Conservation (phyloP, 768 basidiomycete genomes). For the Harrya chromipes region DNA sequence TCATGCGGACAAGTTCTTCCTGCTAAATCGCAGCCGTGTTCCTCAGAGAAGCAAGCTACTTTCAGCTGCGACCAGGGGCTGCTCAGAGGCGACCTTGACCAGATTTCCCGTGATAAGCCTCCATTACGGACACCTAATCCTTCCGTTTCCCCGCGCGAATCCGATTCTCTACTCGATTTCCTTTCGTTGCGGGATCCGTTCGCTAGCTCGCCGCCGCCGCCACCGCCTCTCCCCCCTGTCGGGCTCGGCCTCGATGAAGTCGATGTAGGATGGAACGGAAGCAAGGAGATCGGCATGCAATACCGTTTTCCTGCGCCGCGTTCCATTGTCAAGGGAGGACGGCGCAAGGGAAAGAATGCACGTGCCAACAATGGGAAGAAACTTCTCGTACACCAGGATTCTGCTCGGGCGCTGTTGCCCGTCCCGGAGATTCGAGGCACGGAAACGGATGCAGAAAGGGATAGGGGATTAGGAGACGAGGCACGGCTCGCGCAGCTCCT, state of each 20-base stretch:
- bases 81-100: neutral
- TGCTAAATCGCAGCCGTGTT: neutral
- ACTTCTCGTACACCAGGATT: conserved; percentile 25
- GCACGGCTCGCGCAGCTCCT: conserved; percentile 29
- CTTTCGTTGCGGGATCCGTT: conserved; percentile 34
- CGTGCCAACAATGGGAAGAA: conserved; percentile 17
- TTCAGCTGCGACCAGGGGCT: neutral
- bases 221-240: conserved; percentile 28
- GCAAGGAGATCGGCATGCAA: conserved; percentile 24
- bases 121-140: conserved; percentile 13
- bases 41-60: conserved; percentile 8
- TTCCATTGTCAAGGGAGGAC: conserved; percentile 25
- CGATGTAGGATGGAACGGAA: conserved; percentile 25
- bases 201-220: conserved; percentile 32
- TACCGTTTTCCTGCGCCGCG: conserved; percentile 34
- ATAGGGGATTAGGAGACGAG: conserved; percentile 27
- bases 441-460: conserved; percentile 15
- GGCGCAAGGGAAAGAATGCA: conserved; percentile 15
- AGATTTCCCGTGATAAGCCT: conserved; percentile 1
- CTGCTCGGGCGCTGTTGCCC: conserved; percentile 25
- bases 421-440: conserved; percentile 18
- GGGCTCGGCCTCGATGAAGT: conserved; percentile 28
- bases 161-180: conserved; percentile 31
- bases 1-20: conserved; percentile 21
- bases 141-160: conserved; percentile 19